These are phyloP conservation scores for Cordia subcordata DNA, from an alignment of 257 asterid genomes.

Conservation along the genomic window DNA sequence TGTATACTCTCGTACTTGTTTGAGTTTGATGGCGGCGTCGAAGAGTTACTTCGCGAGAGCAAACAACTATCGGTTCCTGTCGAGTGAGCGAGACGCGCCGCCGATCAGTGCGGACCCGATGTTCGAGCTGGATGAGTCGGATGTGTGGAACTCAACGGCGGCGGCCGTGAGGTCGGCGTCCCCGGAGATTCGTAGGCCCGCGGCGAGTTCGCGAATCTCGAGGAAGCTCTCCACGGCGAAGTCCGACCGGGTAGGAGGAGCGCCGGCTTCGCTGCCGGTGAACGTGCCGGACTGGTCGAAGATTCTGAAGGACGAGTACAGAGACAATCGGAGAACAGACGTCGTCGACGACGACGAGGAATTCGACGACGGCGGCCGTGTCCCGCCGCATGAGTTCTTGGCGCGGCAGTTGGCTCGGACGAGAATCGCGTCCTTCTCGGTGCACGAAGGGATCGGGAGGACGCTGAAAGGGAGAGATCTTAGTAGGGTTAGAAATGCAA, in stretches of 20 bases:
- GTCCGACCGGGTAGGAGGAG: not conserved
- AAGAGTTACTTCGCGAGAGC: slow-evolving; percentile 14
- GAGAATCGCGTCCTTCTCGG: slow-evolving; percentile 59
- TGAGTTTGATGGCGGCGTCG: slow-evolving; percentile 20
- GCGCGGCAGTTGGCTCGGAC: slow-evolving; percentile 45
- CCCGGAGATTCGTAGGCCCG: slow-evolving; percentile 11
- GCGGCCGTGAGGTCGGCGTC: slow-evolving; percentile 4
- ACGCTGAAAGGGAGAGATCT: slow-evolving; percentile 83
- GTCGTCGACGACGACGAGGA: slow-evolving; percentile 11
- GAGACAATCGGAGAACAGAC: slow-evolving; percentile 18
- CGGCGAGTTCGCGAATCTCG: slow-evolving; percentile 4
- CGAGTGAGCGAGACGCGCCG: slow-evolving; percentile 9
- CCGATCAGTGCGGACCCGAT: slow-evolving; percentile 5
- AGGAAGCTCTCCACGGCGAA: slow-evolving; percentile 10
- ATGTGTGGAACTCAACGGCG: slow-evolving; percentile 17
- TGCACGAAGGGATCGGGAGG: slow-evolving; percentile 81
- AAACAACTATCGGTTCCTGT: slow-evolving; percentile 10
- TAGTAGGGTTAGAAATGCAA: slow-evolving; percentile 71
- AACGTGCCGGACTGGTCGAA: slow-evolving; percentile 37
- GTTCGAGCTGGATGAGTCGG: slow-evolving; percentile 26
- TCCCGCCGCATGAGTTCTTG: slow-evolving; percentile 61
- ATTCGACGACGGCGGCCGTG: slow-evolving; percentile 7
- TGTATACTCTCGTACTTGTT: not conserved
- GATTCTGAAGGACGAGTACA: slow-evolving; percentile 28
- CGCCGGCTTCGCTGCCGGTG: slow-evolving; percentile 24